Conservation (phyloP, 805 yeast genomes). For the Candida silvatica region DNA sequence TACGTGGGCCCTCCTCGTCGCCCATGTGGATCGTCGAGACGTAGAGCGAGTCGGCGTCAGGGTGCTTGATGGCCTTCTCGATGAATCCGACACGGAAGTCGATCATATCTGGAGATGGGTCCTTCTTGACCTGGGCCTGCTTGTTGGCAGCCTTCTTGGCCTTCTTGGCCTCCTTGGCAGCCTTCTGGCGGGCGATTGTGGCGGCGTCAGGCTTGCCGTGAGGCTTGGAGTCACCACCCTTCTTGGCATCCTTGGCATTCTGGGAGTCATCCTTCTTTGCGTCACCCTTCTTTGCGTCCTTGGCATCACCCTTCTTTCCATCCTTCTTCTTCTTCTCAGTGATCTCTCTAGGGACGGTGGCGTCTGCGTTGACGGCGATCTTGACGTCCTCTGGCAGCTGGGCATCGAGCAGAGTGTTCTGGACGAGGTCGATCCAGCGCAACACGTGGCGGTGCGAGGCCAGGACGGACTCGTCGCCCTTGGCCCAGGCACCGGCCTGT, state of each 20-base stretch:
- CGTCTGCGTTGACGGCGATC: slow-evolving; percentile 47
- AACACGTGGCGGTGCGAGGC: slow-evolving; percentile 68
- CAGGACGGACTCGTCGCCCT: slow-evolving; percentile 25
- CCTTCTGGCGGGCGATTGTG: slow-evolving; percentile 24
- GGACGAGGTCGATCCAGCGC: slow-evolving; percentile 90
- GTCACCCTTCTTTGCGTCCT: slow-evolving; percentile 5
- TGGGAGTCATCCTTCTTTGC: slow-evolving; percentile 6
- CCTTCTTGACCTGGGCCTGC: slow-evolving; percentile 43
- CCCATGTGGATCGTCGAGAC: slow-evolving; percentile 97
- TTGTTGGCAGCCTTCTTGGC: slow-evolving; percentile 48
- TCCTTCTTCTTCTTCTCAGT: slow-evolving; percentile 28
- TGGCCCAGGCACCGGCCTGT: slow-evolving; percentile 44
- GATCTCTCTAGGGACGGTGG: slow-evolving; percentile 54
- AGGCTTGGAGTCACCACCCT: slow-evolving; percentile 6
- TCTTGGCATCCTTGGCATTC: slow-evolving; percentile 5
- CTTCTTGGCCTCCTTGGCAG: slow-evolving; percentile 31
- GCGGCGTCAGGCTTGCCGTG: slow-evolving; percentile 10
- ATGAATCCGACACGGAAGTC: slow-evolving; percentile 95
- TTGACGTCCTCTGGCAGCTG: slow-evolving; percentile 37
- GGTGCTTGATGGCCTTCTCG: slow-evolving; percentile 94
- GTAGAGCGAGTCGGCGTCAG: slow-evolving; percentile 94
- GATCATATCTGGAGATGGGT: slow-evolving; percentile 67
- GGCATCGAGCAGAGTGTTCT: slow-evolving; percentile 35
- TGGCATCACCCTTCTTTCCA: slow-evolving; percentile 12
- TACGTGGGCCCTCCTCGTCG: slow-evolving; percentile 94